Evolutionary conservation across 495 filamentous ascomycete genomes (phyloP), one percentile per base, ranked within the genome.

Genomic region (Cudoniella acicularis): DNA sequence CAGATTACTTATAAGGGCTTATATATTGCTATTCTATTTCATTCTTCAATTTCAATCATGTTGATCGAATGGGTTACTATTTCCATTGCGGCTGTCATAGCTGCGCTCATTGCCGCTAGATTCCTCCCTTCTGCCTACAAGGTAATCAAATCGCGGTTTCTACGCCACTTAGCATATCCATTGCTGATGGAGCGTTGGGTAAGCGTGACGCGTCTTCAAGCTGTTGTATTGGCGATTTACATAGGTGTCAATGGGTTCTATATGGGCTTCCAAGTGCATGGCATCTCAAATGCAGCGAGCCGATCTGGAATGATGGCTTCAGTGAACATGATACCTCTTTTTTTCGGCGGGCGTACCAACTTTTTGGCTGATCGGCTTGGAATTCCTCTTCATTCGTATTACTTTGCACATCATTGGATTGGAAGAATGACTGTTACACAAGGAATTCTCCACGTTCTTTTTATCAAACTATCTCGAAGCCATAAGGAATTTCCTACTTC

Each of bases 381-480:
- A 2, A 25, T 59, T 8, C 22, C 56, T 13, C 41, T 59, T 9
- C 48, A 59, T 52, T 41, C 30, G 1, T 52, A 59, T 21, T 52
- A 59, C 18, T 25, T 59, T 1, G 23, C 23, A 18, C 56, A 59
- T 46, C 48, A 59, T 21, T 59, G 30, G 56, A 59, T 59, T 45
- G 56, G 56, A 3, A 40, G 47, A 45, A 10, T 59, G 3, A 30
- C 17, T 1, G 18, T 53, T 30, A n/a, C 24, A 2, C 48, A 52
- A 30, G 36, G 48, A 3, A 3, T 59, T 13, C 21, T 59, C 1
- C 56, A 59, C 23, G 45, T 20, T 11, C 6, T 22, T 8, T 16
- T 52, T 2, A 26, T 45, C 13, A 41, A 23, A 2, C 17, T 16
- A 13, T 48, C 22, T 42, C 2, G 41, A n/a, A 2, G 9, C 2